phyloP scores from a whole-genome alignment of 2,329 filamentous ascomycete genomes.

The Ceratocystis smalleyi region DNA sequence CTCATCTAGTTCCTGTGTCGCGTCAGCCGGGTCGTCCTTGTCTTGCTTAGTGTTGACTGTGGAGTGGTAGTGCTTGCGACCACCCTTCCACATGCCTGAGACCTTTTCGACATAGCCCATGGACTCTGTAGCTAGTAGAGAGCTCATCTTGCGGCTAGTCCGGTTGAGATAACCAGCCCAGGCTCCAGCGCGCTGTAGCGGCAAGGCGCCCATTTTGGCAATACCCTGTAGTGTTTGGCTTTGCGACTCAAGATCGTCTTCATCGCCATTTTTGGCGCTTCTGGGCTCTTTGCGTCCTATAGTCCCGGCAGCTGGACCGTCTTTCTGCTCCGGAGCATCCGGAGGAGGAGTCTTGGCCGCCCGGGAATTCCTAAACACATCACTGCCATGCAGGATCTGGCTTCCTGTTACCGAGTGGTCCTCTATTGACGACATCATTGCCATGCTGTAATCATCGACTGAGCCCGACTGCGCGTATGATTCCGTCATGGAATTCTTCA shows the following conservation, averaged over 20 bases:
- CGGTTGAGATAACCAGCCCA: constrained; percentile 71
- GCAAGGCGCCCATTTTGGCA: constrained; percentile 52
- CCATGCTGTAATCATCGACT: constrained; percentile 57
- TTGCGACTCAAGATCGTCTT: constrained; percentile 14
- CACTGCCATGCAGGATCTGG: constrained; percentile 74
- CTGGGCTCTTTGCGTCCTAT: constrained; percentile 14
- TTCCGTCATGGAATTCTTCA: constrained; percentile 47
- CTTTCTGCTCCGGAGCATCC: neutral
- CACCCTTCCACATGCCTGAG: constrained; percentile 90
- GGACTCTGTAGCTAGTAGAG: constrained; percentile 69
- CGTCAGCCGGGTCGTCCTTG: constrained; percentile 35
- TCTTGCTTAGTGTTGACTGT: constrained; percentile 37
- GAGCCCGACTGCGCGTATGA: constrained; percentile 54
- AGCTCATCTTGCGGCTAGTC: constrained; percentile 67
- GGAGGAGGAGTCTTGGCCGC: neutral
- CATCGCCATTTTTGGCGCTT: constrained; percentile 15
- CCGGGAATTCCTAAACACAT: constrained; percentile 48
- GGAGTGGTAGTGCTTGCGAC: constrained; percentile 65
- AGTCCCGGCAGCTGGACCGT: constrained; percentile 19
- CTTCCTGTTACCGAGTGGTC: constrained; percentile 56
- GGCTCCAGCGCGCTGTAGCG: constrained; percentile 66
- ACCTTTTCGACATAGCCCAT: constrained; percentile 97
- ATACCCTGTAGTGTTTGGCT: constrained; percentile 37
- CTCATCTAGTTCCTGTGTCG: constrained; percentile 27
- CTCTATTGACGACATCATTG: constrained; percentile 52